Conservation (phyloP, 2,329 filamentous ascomycete genomes). For the Cercospora sp. region DNA sequence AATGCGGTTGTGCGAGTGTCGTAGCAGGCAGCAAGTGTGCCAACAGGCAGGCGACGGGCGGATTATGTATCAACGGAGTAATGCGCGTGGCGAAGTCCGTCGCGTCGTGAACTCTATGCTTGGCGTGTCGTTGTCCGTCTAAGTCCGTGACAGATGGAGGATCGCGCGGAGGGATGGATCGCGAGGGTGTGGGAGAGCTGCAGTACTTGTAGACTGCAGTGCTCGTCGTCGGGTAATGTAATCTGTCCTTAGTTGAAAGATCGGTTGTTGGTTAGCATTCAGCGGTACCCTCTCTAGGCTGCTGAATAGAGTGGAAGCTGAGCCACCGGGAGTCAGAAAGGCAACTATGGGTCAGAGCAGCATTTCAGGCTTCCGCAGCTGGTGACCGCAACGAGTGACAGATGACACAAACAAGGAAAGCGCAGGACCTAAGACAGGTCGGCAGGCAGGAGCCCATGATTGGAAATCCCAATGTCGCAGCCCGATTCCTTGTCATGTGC, state of each 20-base stretch:
- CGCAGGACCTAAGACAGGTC: conserved; percentile 20
- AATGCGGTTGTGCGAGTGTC: not conserved
- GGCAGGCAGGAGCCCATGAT: conserved; percentile 13
- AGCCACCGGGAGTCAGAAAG: conserved; percentile 18
- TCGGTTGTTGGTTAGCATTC: conserved; percentile 7
- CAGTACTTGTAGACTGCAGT: conserved; percentile 2
- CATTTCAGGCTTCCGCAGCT: conserved; percentile 21
- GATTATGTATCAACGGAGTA: conserved; percentile 18
- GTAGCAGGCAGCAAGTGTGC: conserved; percentile 3
- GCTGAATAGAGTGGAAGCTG: conserved; percentile 19
- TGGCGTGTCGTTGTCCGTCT: conserved; percentile 21
- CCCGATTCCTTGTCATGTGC: conserved; percentile 15
- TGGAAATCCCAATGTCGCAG: conserved; percentile 14
- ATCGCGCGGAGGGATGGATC: conserved; percentile 5
- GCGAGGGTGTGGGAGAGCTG: conserved; percentile 4
- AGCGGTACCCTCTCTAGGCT: conserved; percentile 9
- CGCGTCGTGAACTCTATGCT: conserved; percentile 21
- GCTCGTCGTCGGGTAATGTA: not conserved
- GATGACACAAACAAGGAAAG: conserved; percentile 21
- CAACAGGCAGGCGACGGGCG: conserved; percentile 14
- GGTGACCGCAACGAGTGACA: conserved; percentile 23
- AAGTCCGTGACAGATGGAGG: conserved; percentile 20
- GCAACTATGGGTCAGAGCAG: not conserved
- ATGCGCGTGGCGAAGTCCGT: conserved; percentile 25
- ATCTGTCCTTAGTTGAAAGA: not conserved